Percentiles rank a stretch among this genome's conserved stretches.
Conservation (phyloP, 2,329 filamentous ascomycete species). For the Stemphylium lycopersici region DNA sequence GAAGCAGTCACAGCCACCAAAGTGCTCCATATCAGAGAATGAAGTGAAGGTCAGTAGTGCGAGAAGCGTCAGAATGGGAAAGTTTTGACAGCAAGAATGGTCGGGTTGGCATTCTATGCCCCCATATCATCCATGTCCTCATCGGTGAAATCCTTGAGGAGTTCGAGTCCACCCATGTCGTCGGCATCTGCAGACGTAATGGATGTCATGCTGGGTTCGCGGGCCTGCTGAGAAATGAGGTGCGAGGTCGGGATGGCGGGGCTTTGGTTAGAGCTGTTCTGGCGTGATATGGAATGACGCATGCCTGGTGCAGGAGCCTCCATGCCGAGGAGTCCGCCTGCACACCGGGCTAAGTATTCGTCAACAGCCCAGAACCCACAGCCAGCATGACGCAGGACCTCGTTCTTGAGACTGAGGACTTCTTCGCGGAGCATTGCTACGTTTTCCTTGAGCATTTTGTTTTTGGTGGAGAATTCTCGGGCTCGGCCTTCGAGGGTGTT, state of each 20-base stretch:
- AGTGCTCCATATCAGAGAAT: background rate
- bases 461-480: conserved; percentile 47
- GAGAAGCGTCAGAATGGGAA: background rate
- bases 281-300: conserved; percentile 1
- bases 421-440: conserved; percentile 45
- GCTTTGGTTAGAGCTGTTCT: conserved; percentile 13
- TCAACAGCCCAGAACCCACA: conserved; percentile 48
- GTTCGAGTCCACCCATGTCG: conserved; percentile 38
- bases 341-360: conserved; percentile 46
- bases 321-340: conserved; percentile 42
- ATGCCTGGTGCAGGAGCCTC: conserved; percentile 16
- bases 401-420: conserved; percentile 46
- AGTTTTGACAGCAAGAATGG: background rate
- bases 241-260: conserved; percentile 9
- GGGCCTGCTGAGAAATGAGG: conserved; percentile 12
- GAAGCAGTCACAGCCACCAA: background rate
- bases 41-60: background rate
- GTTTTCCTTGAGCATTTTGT: conserved; percentile 44
- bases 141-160: conserved; percentile 40
- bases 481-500: conserved; percentile 56
- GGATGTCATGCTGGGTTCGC: conserved; percentile 20
- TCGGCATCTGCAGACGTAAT: conserved; percentile 24
- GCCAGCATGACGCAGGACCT: conserved; percentile 45
- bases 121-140: conserved; percentile 30
- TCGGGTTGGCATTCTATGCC: conserved; percentile 4